phyloP scores from a whole-genome alignment of 1,284 basidiomycete species.

The Tilletia walkeri region DNA sequence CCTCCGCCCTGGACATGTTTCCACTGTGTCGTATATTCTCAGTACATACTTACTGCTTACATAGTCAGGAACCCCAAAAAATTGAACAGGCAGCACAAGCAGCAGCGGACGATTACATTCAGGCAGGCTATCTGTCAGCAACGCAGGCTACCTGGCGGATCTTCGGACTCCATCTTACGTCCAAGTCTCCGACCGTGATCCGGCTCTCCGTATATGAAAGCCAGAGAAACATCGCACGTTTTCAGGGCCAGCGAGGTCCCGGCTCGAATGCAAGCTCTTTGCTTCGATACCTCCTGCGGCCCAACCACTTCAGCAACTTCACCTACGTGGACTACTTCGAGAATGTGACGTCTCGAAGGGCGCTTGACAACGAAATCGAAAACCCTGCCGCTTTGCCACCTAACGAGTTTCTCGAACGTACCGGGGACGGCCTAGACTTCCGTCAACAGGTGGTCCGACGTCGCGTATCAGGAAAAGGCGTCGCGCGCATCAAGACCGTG shows the following conservation, averaged over 20 bases:
- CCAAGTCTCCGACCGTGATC: not conserved
- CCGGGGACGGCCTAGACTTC: not conserved
- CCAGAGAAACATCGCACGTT: not conserved
- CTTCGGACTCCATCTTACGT: not conserved
- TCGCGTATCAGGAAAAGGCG: not conserved
- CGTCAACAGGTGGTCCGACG: not conserved
- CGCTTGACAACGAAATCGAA: not conserved
- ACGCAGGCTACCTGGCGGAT: not conserved
- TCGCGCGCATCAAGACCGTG: not conserved
- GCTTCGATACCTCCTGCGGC: not conserved
- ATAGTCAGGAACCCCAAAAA: too few species aligned
- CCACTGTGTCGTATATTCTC: too few species aligned
- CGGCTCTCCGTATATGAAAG: not conserved
- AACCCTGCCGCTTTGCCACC: not conserved
- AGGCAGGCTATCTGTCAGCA: not conserved
- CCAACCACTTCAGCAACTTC: not conserved
- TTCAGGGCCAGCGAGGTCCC: not conserved
- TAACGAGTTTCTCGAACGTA: not conserved
- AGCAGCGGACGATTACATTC: not conserved
- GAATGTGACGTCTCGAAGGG: not conserved
- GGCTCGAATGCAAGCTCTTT: not conserved
- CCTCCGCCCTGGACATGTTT: too few species aligned
- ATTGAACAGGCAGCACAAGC: not conserved
- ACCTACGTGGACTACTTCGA: not conserved
- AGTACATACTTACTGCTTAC: too few species aligned